Percentiles rank a stretch among this genome's conserved stretches.
Evolutionary conservation across 2,329 filamentous ascomycete genomes (phyloP).

Genomic region (Aspergillus quadricinctus): DNA sequence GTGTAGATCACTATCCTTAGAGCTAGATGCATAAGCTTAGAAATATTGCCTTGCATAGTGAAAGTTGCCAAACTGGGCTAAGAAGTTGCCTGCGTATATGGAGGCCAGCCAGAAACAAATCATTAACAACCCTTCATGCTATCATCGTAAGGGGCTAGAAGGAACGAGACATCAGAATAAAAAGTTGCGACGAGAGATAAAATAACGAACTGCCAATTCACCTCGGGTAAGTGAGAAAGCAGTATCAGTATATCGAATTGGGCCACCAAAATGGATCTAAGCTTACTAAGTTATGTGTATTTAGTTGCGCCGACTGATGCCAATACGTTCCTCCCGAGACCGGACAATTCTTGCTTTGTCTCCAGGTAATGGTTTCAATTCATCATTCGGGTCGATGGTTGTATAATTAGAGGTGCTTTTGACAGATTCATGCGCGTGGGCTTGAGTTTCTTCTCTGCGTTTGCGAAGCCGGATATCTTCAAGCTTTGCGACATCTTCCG

Average conservation of each 20-base stretch:
- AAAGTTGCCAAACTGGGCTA: not conserved
- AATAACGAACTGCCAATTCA: not conserved
- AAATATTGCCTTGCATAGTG: not conserved
- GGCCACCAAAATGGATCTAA: not conserved
- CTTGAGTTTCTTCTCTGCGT: conserved; percentile 24
- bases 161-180: not conserved
- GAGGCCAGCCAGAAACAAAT: not conserved
- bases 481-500: conserved; percentile 46
- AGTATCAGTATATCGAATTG: not conserved
- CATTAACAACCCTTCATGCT: not conserved
- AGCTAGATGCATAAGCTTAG: not conserved
- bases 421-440: conserved; percentile 17
- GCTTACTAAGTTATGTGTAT: conserved; percentile 1
- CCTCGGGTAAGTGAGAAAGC: not conserved
- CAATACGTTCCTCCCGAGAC: conserved; percentile 44
- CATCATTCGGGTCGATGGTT: conserved; percentile 45
- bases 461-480: conserved; percentile 39
- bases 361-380: conserved; percentile 47
- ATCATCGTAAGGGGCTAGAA: not conserved
- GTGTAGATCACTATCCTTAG: not conserved
- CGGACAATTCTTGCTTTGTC: conserved; percentile 47
- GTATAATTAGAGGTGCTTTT: conserved; percentile 18
- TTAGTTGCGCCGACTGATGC: conserved; percentile 26
- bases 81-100: not conserved
- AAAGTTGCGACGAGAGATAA: not conserved